These are phyloP conservation scores for Cymbopogon flexuosus DNA, from an alignment of 202 grass and related monocot genomes.

Conservation along the genomic window DNA sequence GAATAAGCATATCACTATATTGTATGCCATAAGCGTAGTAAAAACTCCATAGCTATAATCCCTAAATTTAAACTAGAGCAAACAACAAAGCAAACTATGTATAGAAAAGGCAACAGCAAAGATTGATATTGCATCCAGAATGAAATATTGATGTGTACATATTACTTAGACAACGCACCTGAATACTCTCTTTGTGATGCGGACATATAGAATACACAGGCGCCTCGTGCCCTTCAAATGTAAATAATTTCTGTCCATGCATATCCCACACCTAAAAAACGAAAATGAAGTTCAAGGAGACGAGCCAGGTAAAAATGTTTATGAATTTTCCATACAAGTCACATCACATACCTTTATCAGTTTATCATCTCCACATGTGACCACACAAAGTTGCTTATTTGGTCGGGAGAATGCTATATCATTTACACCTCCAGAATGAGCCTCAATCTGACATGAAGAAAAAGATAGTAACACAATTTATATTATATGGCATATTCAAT, in stretches of 20 bases:
- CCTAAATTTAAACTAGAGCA: conserved; percentile 12
- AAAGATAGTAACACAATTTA: conserved; percentile 17
- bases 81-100: background rate
- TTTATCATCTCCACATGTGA: conserved; percentile 98
- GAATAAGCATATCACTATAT: background rate
- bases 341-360: conserved; percentile 63
- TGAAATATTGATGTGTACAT: background rate
- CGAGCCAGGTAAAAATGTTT: background rate
- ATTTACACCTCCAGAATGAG: conserved; percentile 86
- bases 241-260: conserved; percentile 60
- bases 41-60: background rate
- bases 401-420: conserved; percentile 92
- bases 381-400: conserved; percentile 75
- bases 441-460: conserved; percentile 64
- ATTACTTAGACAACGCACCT: conserved; percentile 45
- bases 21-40: background rate
- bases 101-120: conserved; percentile 23
- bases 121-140: background rate
- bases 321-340: conserved; percentile 15
- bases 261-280: conserved; percentile 83
- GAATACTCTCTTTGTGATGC: conserved; percentile 91
- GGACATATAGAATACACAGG: conserved; percentile 89
- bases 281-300: conserved; percentile 37
- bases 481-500: conserved; percentile 7
- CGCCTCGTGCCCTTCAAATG: conserved; percentile 92